phyloP scores from a whole-genome alignment of 331 rosid genomes.

The Stylosanthes scabra region DNA sequence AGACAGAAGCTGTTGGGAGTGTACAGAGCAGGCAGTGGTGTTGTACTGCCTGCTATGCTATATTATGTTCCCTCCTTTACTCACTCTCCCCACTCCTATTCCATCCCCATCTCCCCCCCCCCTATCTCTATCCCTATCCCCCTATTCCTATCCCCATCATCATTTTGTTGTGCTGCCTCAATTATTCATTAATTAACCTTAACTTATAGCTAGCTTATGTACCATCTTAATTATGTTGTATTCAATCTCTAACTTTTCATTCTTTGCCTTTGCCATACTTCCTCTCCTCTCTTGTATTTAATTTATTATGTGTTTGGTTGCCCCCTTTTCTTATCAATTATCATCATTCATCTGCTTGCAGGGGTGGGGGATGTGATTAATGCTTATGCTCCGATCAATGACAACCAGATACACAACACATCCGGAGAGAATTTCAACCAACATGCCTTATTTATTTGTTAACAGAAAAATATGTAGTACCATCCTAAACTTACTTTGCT shows the following conservation, averaged over 20 bases:
- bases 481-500: neutral
- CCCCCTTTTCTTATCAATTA: slow-evolving; percentile 28
- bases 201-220: slow-evolving; percentile 30
- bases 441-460: neutral
- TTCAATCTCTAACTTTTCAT: slow-evolving; percentile 27
- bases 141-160: too few species aligned
- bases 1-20: slow-evolving; percentile 65
- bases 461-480: slow-evolving; percentile 3
- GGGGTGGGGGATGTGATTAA: slow-evolving; percentile 17
- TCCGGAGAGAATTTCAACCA: neutral
- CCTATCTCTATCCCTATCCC: too few species aligned
- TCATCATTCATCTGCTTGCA: slow-evolving; percentile 5
- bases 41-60: slow-evolving; percentile 50
- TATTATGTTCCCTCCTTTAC: slow-evolving; percentile 46
- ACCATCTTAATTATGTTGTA: slow-evolving; percentile 28
- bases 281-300: neutral
- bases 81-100: slow-evolving; percentile 32
- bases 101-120: neutral
- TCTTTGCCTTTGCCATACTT: slow-evolving; percentile 10
- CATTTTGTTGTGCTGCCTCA: neutral
- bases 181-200: too few species aligned
- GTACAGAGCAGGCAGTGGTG: slow-evolving; percentile 60
- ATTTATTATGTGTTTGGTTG: slow-evolving; percentile 11
- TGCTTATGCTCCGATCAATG: neutral
- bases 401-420: neutral